A percentile compares a stretch with the other conserved stretches of the same genome.
phyloP scores from a whole-genome alignment of 2,329 filamentous ascomycete species.

The Dactylonectria macrodidyma region DNA sequence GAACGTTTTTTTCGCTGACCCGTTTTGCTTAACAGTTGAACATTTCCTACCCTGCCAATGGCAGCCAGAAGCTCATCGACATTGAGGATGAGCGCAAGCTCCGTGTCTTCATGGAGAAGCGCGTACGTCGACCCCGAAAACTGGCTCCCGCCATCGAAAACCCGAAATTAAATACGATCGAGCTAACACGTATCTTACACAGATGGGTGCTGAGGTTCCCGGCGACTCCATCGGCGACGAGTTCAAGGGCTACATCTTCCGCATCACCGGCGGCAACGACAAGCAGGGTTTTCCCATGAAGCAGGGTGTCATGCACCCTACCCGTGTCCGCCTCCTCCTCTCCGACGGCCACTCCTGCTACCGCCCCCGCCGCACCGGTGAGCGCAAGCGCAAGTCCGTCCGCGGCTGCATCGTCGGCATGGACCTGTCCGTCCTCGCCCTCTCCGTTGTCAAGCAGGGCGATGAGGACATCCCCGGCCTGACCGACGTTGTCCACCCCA shows the following conservation, averaged over 20 bases:
- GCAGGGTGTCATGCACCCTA: constrained; percentile 99
- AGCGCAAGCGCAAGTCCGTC: constrained; percentile 99
- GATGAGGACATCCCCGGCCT: constrained; percentile 94
- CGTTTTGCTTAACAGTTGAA: constrained; percentile 64
- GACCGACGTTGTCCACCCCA: constrained; percentile 98
- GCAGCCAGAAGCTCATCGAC: constrained; percentile 99
- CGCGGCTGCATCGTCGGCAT: constrained; percentile 98
- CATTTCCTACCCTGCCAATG: constrained; percentile 95
- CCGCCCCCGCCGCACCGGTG: constrained; percentile 95
- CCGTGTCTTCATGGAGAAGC: constrained; percentile 98
- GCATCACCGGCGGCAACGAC: constrained; percentile 99
- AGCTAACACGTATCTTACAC: constrained; percentile 53
- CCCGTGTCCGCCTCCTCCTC: constrained; percentile 98
- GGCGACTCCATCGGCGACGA: constrained; percentile 97
- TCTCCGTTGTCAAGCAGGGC: constrained; percentile 98
- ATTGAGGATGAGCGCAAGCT: constrained; percentile 99
- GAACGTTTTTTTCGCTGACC: constrained; percentile 50
- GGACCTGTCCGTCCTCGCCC: constrained; percentile 94
- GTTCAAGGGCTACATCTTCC: constrained; percentile 99
- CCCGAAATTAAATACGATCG: constrained; percentile 26
- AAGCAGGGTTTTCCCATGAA: constrained; percentile 99
- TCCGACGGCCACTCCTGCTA: constrained; percentile 99
- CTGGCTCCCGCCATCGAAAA: constrained; percentile 27
- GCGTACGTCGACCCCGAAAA: constrained; percentile 70
- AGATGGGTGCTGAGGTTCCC: constrained; percentile 92